Conservation (phyloP, 2,329 filamentous ascomycete genomes). For the Lasiodiplodia citricola region DNA sequence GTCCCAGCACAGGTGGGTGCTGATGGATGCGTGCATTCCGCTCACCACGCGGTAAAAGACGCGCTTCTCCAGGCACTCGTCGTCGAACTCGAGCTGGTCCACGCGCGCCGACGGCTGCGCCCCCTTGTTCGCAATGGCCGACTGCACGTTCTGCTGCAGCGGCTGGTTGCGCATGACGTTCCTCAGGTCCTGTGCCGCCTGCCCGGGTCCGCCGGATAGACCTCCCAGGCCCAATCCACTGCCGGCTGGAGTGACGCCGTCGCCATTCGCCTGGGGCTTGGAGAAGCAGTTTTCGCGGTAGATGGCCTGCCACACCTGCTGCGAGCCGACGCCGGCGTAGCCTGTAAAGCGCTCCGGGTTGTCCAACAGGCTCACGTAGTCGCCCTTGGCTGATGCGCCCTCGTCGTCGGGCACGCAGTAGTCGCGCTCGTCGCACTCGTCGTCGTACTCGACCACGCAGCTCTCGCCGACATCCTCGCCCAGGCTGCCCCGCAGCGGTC, state of each 20-base stretch:
- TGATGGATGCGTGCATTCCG: slow-evolving; percentile 98
- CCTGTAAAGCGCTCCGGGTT: slow-evolving; percentile 97
- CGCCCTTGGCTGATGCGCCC: slow-evolving; percentile 81
- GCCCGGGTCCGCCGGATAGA: slow-evolving; percentile 48
- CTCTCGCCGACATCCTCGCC: slow-evolving; percentile 91
- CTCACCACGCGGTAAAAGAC: slow-evolving; percentile 96
- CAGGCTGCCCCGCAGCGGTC: slow-evolving; percentile 79
- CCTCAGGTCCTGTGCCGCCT: slow-evolving; percentile 66
- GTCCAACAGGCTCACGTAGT: slow-evolving; percentile 92
- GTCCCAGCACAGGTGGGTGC: slow-evolving; percentile 93
- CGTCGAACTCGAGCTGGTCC: slow-evolving; percentile 75
- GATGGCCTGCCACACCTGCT: slow-evolving; percentile 94
- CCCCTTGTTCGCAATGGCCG: slow-evolving; percentile 54
- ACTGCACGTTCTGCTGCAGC: slow-evolving; percentile 65
- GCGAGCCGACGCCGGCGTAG: slow-evolving; percentile 81
- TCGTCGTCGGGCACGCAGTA: slow-evolving; percentile 98
- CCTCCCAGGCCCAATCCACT: slow-evolving; percentile 44
- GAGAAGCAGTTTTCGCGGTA: slow-evolving; percentile 97
- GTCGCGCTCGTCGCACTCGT: slow-evolving; percentile 94
- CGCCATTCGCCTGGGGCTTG: slow-evolving; percentile 48
- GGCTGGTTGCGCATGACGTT: slow-evolving; percentile 66
- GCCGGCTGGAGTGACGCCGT: slow-evolving; percentile 36
- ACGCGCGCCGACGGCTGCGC: slow-evolving; percentile 63
- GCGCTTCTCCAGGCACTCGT: slow-evolving; percentile 97
- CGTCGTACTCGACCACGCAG: slow-evolving; percentile 96